Base-by-base conservation (phyloP, 208 protist genomes). In the Leishmania tropica region DNA sequence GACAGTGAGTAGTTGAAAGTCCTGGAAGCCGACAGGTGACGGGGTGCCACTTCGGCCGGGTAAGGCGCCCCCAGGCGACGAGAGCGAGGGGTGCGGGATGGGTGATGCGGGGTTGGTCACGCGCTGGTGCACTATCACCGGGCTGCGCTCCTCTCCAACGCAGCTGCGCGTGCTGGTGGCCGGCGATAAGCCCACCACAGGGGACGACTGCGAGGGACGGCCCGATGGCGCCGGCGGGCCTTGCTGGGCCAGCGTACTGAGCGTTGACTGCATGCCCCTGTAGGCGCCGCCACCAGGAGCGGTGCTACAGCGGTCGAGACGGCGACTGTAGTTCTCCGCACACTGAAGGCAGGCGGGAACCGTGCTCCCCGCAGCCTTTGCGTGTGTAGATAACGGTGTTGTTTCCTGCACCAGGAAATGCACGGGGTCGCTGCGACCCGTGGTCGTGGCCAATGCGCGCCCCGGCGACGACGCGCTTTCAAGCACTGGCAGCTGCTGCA, bases 1-100 rank as follows among this genome's bases (percentile, higher is more conserved):
- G 10, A 98, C 89, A 0, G 91, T 97, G 40, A 99, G 78, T 11
- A 98, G 86, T 68, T 96, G 80, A 90, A 98, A 98, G 85, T 98
- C 93, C 28, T 88, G 75, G 40, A 96, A 81, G 35, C 78, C 83
- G 0, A 96, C 86, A 73, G 84, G 75, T 11, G 84, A 88, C 4
- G 67, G 48, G 2, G 40, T 75, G 15, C 51, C 74, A 35, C 67
- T 37, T 2, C 71, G 76, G 2, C 80, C 15, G 51, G 76, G 62
- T 37, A 80, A 73, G 37, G 75, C 78, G 67, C 79, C 54, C 24
- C 35, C 54, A 3, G 72, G 76, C 48, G 60, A 53, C 1, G 60
- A 42, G 28, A 62, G 73, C 31, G 74, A 56, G 4, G 58, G 40
- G 10, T 45, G 47, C 64, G 37, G 64, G 47, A 47, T 37, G 42